Conservation (phyloP, 1,284 basidiomycete genomes). For the Heterobasidion irregulare region DNA sequence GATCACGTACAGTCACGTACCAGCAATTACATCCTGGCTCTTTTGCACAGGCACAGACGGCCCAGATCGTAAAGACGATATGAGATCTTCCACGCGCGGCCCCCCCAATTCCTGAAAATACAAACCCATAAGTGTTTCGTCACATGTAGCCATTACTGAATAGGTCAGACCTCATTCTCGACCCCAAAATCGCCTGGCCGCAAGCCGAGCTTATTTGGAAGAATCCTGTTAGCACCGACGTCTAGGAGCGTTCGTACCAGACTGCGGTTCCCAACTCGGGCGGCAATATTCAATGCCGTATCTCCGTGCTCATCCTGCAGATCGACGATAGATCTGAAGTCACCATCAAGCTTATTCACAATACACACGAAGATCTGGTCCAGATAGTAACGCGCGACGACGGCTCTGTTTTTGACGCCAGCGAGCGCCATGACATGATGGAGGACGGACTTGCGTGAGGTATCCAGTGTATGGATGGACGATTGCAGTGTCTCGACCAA, state of each 20-base stretch:
- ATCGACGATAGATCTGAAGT: constrained; percentile 80
- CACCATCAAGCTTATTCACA: constrained; percentile 60
- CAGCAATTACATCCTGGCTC: constrained; percentile 84
- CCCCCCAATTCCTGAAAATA: constrained; percentile 54
- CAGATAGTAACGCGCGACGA: constrained; percentile 86
- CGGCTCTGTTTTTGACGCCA: constrained; percentile 82
- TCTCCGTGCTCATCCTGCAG: constrained; percentile 95
- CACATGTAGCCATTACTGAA: not conserved
- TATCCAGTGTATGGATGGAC: constrained; percentile 87
- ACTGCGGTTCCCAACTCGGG: constrained; percentile 86
- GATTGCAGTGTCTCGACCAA: constrained; percentile 59
- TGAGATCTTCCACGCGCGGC: constrained; percentile 66
- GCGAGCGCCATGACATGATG: constrained; percentile 93
- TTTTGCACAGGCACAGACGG: constrained; percentile 75
- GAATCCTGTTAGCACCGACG: constrained; percentile 85
- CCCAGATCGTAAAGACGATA: constrained; percentile 60
- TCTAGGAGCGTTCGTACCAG: constrained; percentile 86
- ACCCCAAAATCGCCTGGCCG: constrained; percentile 92
- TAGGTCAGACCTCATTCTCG: constrained; percentile 64
- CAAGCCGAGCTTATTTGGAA: constrained; percentile 92
- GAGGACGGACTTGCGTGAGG: constrained; percentile 82
- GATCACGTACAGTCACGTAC: constrained; percentile 29
- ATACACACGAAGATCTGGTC: constrained; percentile 86
- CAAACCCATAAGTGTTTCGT: not conserved
- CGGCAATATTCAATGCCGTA: constrained; percentile 92